Evolutionary conservation across 2,329 filamentous ascomycete species (phyloP), one percentile per base, ranked within the genome.

Genomic region (Fusarium fujikuroi): DNA sequence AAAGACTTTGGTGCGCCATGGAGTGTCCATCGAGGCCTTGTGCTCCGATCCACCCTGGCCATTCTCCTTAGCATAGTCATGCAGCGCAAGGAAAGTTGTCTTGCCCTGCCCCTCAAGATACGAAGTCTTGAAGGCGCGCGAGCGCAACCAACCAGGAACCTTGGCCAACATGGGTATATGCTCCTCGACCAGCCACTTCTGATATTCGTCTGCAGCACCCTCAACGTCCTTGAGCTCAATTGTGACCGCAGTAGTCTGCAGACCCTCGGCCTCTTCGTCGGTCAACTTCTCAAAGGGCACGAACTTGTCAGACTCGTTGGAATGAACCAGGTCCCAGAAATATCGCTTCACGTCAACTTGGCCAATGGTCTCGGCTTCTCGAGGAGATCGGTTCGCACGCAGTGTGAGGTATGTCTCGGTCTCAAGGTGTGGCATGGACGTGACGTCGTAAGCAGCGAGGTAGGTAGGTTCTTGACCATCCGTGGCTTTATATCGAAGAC

Each of bases 361-460:
- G 52, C 80, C 85, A 65, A 90, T 89, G 5, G 85, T 88, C 25
- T 82, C 82, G 39, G 86, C 87, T 77, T 90, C 88, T 70, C 88
- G 84, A 4, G 83, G 75, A 5, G 87, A 89, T 30, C 88, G 83
- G 75, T 88, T 85, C 15, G 87, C 89, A 36, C 92, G 88, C 52
- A 95, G 84, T 19, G 84, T 83, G 16, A 88, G 89, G 83, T 97
- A 97, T 5, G 90, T 88, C 59, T 92, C 88, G 54, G 91, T 90
- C 57, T 90, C 89, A 78, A 97, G 86, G 77, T 89, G 89, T 49
- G 87, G 83, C 88, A 95, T 93, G 79, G 92, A 90, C 39, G 89
- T 91, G 73, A 96, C 90, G 81, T 97, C 94, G 86, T 97, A 97
- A 63, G 92, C 84, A 37, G 94, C 94, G 80, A 95, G 89, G 85